Evolutionary conservation across 176 grass and related monocot genomes (phyloP).

Genomic region (Tuctoria greenei): DNA sequence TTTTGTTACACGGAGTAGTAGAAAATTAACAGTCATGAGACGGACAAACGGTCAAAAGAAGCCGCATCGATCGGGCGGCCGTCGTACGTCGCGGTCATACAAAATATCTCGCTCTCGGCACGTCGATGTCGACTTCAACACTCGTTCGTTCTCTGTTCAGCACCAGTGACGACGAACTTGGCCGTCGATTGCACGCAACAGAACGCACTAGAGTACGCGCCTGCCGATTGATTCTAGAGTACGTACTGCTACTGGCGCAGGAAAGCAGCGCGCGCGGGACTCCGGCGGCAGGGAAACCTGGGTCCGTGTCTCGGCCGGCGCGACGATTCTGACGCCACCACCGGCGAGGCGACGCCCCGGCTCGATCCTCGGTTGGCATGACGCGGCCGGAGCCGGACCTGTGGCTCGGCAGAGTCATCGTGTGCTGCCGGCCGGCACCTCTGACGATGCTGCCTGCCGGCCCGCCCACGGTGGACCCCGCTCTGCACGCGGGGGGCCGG

Average conservation of each 20-base stretch:
- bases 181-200: conserved; percentile 14
- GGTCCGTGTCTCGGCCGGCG: conserved; percentile 52
- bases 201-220: no score
- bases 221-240: neutral
- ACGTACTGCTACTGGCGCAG: neutral
- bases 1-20: no score
- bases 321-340: conserved; percentile 27
- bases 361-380: neutral
- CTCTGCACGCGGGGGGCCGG: no score
- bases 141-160: neutral
- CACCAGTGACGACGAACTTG: neutral
- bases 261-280: conserved; percentile 41
- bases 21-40: no score
- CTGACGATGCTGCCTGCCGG: no score
- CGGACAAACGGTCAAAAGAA: conserved; percentile 22
- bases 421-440: no score
- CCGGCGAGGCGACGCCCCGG: neutral
- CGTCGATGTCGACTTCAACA: neutral
- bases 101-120: neutral
- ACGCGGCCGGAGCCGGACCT: neutral
- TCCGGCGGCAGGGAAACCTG: conserved; percentile 57
- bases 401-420: conserved; percentile 24
- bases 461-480: no score
- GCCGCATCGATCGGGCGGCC: conserved; percentile 12
- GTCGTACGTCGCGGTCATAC: neutral